These are phyloP conservation scores for Elaeis oleifera DNA, from an alignment of 202 grass and related monocot genomes.

Conservation along the genomic window DNA sequence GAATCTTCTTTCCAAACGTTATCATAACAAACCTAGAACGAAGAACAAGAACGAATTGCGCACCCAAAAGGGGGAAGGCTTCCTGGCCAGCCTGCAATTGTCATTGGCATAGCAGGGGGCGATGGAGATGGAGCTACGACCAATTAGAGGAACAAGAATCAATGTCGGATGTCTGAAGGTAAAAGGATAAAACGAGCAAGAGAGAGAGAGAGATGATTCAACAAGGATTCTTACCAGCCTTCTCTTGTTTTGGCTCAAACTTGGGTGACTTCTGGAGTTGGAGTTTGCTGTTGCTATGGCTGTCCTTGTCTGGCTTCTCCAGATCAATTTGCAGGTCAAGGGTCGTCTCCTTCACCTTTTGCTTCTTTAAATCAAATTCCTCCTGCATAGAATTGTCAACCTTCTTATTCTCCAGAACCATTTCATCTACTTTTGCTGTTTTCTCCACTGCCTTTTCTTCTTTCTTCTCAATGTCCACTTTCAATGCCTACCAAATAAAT, in stretches of 20 bases:
- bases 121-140: conserved; percentile 46
- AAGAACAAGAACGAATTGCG: conserved; percentile 20
- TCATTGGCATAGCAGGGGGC: conserved; percentile 49
- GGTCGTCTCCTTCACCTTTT: conserved; percentile 21
- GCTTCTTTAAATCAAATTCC: conserved; percentile 45
- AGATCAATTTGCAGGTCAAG: conserved; percentile 61
- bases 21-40: no score
- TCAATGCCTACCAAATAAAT: conserved; percentile 22
- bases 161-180: no score
- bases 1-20: no score
- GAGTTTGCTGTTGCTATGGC: conserved; percentile 24
- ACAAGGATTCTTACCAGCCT: conserved; percentile 40
- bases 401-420: conserved; percentile 52
- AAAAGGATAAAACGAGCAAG: no score
- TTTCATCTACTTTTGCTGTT: conserved; percentile 13
- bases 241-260: conserved; percentile 63
- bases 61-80: conserved; percentile 71
- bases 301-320: conserved; percentile 50
- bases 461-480: conserved; percentile 50
- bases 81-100: conserved; percentile 64
- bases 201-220: neutral
- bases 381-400: conserved; percentile 29
- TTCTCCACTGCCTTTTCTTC: conserved; percentile 42
- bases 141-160: no score
- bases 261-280: conserved; percentile 33